Percentiles rank a stretch among this genome's conserved stretches.
Evolutionary conservation across 2,329 filamentous ascomycete species (phyloP).

Genomic region (Huntiella abstrusa): DNA sequence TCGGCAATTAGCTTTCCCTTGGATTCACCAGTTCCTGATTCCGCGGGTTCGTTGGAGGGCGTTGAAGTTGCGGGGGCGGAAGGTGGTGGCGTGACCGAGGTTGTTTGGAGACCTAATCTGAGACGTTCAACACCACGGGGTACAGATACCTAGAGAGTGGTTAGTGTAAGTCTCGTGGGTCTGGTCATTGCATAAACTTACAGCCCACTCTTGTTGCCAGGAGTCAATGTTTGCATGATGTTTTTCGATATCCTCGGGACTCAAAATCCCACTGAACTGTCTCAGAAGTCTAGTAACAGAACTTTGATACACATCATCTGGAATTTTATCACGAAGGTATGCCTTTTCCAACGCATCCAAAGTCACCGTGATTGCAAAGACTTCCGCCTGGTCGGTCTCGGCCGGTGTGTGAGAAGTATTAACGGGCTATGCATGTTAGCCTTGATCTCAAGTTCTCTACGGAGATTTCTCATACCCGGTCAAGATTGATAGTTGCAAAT

Average conservation of each 20-base stretch:
- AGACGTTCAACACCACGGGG: constrained; percentile 85
- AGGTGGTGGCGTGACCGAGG: constrained; percentile 41
- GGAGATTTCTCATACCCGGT: constrained; percentile 46
- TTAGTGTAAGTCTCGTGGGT: background rate
- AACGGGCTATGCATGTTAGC: constrained; percentile 47
- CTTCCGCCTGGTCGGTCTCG: constrained; percentile 84
- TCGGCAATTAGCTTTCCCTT: constrained; percentile 58
- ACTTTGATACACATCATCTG: constrained; percentile 84
- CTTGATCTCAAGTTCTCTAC: background rate
- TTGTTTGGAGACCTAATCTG: constrained; percentile 81
- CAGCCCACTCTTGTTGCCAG: constrained; percentile 85
- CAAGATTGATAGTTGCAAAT: constrained; percentile 79
- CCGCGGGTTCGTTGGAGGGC: constrained; percentile 20
- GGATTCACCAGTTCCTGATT: constrained; percentile 15
- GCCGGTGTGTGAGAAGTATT: constrained; percentile 73
- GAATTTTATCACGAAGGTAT: constrained; percentile 86
- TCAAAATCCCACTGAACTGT: constrained; percentile 88
- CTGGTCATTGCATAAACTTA: constrained; percentile 26
- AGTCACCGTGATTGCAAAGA: constrained; percentile 94
- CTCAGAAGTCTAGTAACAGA: constrained; percentile 86
- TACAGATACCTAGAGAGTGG: constrained; percentile 57
- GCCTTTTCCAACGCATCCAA: constrained; percentile 91
- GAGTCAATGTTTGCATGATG: constrained; percentile 77
- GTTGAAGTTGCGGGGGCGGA: constrained; percentile 21
- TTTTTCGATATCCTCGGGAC: constrained; percentile 74